These are phyloP conservation scores for Cymbomonas tetramitiformis DNA, from an alignment of 139 green algal species.

Conservation along the genomic window DNA sequence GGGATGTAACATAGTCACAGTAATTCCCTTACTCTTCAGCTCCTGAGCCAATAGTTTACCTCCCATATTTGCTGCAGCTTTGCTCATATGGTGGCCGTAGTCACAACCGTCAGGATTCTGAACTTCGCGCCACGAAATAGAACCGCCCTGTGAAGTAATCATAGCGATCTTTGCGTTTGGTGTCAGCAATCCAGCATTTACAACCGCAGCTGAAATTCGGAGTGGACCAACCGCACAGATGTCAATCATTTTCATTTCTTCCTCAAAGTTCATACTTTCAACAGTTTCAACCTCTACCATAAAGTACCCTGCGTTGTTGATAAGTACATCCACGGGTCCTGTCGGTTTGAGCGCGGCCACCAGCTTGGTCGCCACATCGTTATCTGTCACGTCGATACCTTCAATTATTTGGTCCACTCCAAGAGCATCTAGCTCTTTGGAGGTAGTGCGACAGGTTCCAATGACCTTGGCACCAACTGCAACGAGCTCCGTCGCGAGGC, in stretches of 20 bases:
- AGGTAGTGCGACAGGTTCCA: conserved; percentile 10
- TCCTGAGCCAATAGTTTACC: conserved; percentile 23
- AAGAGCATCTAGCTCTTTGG: conserved; percentile 12
- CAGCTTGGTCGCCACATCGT: not conserved
- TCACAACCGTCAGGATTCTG: conserved; percentile 16
- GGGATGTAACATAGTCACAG: conserved; percentile 22
- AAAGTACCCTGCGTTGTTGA: conserved; percentile 32
- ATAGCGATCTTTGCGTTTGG: conserved; percentile 18
- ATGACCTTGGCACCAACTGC: conserved; percentile 16
- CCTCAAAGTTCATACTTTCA: conserved; percentile 13
- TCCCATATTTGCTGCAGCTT: conserved; percentile 28
- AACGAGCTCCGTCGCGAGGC: conserved; percentile 14
- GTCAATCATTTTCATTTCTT: conserved; percentile 23
- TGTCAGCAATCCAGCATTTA: conserved; percentile 3
- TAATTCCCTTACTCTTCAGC: conserved; percentile 18
- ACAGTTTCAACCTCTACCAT: conserved; percentile 13
- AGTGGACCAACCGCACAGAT: conserved; percentile 21
- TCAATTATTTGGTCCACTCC: conserved; percentile 11
- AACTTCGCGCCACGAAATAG: conserved; percentile 13
- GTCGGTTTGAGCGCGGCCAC: not conserved
- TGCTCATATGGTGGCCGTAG: conserved; percentile 34
- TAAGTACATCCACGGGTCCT: conserved; percentile 18
- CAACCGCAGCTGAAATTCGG: not conserved
- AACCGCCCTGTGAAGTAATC: conserved; percentile 26
- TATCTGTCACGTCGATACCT: conserved; percentile 14